A percentile compares a stretch with the other conserved stretches of the same genome.
These are phyloP conservation scores for Curvularia hawaiiensis DNA, from an alignment of 2,329 filamentous ascomycete genomes.

Conservation along the genomic window DNA sequence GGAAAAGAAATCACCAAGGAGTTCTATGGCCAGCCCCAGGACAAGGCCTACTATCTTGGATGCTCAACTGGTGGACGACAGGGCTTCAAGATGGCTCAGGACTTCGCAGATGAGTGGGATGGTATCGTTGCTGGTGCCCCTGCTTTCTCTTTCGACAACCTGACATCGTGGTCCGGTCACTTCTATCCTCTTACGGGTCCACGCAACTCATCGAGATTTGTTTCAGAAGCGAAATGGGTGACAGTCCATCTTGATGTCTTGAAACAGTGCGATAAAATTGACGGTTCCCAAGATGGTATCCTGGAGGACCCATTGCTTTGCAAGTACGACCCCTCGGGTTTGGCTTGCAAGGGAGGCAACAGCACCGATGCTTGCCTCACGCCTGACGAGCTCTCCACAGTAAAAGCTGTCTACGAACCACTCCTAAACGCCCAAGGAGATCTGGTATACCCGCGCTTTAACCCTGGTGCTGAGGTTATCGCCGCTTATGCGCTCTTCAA, in stretches of 20 bases:
- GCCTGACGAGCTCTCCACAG: constrained; percentile 50
- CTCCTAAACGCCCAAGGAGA: constrained; percentile 51
- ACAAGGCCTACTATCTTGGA: constrained; percentile 49
- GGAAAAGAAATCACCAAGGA: constrained; percentile 49
- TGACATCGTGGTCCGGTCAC: constrained; percentile 41
- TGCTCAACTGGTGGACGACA: constrained; percentile 48
- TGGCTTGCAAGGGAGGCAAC: constrained; percentile 42
- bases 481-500: constrained; percentile 47
- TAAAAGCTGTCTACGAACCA: constrained; percentile 51
- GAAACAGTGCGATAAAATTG: constrained; percentile 57
- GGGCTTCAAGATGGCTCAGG: constrained; percentile 43
- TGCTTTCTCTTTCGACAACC: constrained; percentile 41
- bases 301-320: constrained; percentile 55
- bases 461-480: constrained; percentile 54
- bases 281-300: constrained; percentile 56
- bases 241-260: constrained; percentile 50
- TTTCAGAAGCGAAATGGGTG: constrained; percentile 49
- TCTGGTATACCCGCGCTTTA: constrained; percentile 58
- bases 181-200: constrained; percentile 38
- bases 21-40: constrained; percentile 49
- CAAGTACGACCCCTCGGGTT: constrained; percentile 48
- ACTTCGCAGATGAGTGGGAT: constrained; percentile 45
- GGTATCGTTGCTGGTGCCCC: constrained; percentile 46
- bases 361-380: constrained; percentile 53
- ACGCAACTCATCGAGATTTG: constrained; percentile 44